Base-by-base conservation (phyloP, 805 yeast species). In the Metschnikowia aberdeeniae region DNA sequence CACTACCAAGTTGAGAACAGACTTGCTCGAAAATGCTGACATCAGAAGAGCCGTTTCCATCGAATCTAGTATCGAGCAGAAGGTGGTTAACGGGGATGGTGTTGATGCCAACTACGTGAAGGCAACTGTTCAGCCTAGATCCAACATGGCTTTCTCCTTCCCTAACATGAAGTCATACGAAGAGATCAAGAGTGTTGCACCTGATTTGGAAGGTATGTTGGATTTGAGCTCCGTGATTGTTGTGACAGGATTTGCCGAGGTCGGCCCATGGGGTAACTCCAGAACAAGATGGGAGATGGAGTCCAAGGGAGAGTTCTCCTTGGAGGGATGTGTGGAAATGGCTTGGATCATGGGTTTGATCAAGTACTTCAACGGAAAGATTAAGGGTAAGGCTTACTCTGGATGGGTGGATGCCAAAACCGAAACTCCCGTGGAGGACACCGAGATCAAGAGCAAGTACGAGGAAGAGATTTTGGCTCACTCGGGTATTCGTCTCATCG, bases 231-330 rank as follows among this genome's bases (percentile, higher is more conserved):
- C 81, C 56, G 93, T 89, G 48, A 79, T 92, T 55, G 99, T 93
- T 53, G 92, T 93, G 49, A 92, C 99, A 38, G 99, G 99, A 72
- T 93, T 92, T 75, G 76, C 97, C 53, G 99, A 93, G 73, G 98
- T 93, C 57, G 95, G 97, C 64, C 99, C 99, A 61, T 95, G 97
- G 96, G 99, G 99, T 80, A 89, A 90, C 67, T 73, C 99, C 32
- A 86, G 98, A 79, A 93, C 99, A 46, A 82, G 99, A 78, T 93
- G 99, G 99, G 98, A 93, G 72, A 93, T 93, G 96, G 99, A 93
- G 74, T 88, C 97, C 37, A 56, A 67, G 50, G 99, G 99, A 61
- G 89, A 86, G 63, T 93, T 93, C 72, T 90, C 97, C 8, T 75
- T 93, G 58, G 99, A 93, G 72, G 99, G 99, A 62, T 86, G 97